Base-by-base conservation (phyloP, 257 asterid genomes). In the Coffea canephora region DNA sequence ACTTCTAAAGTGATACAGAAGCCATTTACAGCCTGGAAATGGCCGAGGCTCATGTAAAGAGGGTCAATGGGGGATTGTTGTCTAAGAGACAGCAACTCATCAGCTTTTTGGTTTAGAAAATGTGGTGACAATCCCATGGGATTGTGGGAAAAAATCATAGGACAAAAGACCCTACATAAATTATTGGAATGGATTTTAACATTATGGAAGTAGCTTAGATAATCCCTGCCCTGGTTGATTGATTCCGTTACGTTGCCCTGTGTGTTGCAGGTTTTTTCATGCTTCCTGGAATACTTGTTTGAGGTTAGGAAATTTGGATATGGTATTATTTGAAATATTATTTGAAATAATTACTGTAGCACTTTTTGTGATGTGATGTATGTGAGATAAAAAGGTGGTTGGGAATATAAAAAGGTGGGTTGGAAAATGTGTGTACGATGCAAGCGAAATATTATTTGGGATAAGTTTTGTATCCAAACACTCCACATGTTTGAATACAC, bases 21-120 rank as follows among this genome's bases (percentile, higher is more conserved):
- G 21, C 5, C 74, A 43, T 71, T 71, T 70, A 71, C 75, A 71
- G 75, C 59, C 75, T 71, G 75, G 75, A 46, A 45, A 71, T 41
- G 46, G 21, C 11, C 21, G 41, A 39, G 10, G 55, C 57, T 19
- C 69, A 41, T 41, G 39, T 23, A 76, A 48, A 76, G 36, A 45
- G 61, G 41, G 61, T 76, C 12, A 75, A 31, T 27, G 16, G 43
- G 41, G n/a, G 36, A 65, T 27, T 65, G 31, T 65, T 65, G 70
- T 65, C 45, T 12, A 45, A 9, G 45, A 31, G 79, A 76, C 11
- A 43, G 79, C 79, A 76, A 76, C 71, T 76, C 71, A 62, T 76
- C 79, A 62, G 34, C 61, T 76, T 76, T 76, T 45, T n/a, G 75
- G 75, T 46, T 39, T 48, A 12, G 59, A 70, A 71, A 71, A 48